phyloP scores from a whole-genome alignment of 2,329 filamentous ascomycete genomes.

The Trichoderma atrobrunneum region DNA sequence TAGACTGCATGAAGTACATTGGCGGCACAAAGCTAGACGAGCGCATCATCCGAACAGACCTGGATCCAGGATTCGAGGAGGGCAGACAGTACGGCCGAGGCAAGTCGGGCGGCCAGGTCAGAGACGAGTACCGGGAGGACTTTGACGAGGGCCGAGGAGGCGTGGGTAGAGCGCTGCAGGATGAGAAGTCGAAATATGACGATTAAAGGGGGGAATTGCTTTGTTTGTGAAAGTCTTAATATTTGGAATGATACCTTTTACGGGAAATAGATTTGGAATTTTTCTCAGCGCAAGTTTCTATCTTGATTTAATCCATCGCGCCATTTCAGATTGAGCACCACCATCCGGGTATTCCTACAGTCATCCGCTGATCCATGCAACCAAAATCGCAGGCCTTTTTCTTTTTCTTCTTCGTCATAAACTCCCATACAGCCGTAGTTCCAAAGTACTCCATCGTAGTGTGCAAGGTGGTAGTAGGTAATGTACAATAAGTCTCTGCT shows the following conservation, averaged over 20 bases:
- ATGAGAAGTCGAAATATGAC: constrained; percentile 45
- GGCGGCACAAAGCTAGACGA: constrained; percentile 98
- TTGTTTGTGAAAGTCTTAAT: not conserved
- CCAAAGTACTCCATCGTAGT: not conserved
- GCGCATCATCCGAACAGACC: constrained; percentile 89
- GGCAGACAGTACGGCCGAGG: constrained; percentile 93
- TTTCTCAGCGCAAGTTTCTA: constrained; percentile 4
- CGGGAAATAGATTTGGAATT: not conserved
- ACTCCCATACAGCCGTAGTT: not conserved
- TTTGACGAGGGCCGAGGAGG: constrained; percentile 94
- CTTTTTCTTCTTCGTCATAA: not conserved
- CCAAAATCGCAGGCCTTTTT: not conserved
- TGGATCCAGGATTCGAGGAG: constrained; percentile 94
- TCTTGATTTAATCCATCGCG: constrained; percentile 5
- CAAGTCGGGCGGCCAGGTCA: constrained; percentile 93
- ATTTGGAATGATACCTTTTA: constrained; percentile 16
- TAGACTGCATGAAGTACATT: constrained; percentile 98
- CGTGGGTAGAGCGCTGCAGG: constrained; percentile 71
- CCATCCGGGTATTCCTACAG: constrained; percentile 27
- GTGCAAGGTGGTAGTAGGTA: not conserved
- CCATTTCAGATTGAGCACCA: constrained; percentile 12
- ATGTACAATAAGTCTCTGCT: constrained; percentile 13
- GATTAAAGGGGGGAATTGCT: constrained; percentile 33
- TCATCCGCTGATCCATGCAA: not conserved
- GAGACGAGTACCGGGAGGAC: constrained; percentile 96